Conservation (phyloP, 2,329 filamentous ascomycete species). For the Byssothecium circinans region DNA sequence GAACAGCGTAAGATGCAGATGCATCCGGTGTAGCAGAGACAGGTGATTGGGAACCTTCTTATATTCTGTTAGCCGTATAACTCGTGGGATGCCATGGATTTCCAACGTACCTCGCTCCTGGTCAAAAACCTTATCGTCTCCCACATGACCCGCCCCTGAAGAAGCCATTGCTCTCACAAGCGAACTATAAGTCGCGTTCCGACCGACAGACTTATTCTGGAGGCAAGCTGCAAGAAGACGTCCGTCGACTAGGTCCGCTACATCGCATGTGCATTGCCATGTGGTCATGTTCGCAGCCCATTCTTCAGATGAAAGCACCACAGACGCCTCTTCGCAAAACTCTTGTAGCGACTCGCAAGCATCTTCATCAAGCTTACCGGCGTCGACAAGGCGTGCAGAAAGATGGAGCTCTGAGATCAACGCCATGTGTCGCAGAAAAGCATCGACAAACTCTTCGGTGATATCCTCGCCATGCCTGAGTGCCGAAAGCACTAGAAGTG, state of each 20-base stretch:
- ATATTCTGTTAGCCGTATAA: not conserved
- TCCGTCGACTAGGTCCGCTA: conserved; percentile 61
- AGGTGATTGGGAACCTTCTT: conserved; percentile 1
- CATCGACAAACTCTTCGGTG: conserved; percentile 36
- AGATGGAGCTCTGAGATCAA: conserved; percentile 48
- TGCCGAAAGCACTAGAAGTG: conserved; percentile 36
- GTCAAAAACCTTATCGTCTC: conserved; percentile 2
- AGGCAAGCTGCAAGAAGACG: conserved; percentile 42
- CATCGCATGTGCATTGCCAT: conserved; percentile 44
- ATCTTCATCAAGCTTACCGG: conserved; percentile 36
- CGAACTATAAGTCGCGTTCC: conserved; percentile 20
- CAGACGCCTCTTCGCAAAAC: conserved; percentile 43
- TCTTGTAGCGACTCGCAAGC: conserved; percentile 37
- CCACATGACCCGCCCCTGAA: conserved; percentile 17
- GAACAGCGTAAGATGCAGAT: conserved; percentile 34
- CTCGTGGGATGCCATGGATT: not conserved
- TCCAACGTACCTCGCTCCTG: conserved; percentile 1
- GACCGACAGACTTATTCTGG: conserved; percentile 17
- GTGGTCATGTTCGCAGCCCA: conserved; percentile 39
- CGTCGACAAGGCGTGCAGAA: conserved; percentile 40
- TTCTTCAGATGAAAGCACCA: conserved; percentile 40
- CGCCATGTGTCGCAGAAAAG: conserved; percentile 49
- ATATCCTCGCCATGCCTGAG: conserved; percentile 32
- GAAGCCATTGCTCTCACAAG: conserved; percentile 23
- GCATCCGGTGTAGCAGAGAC: conserved; percentile 4